Evolutionary conservation across 805 yeast species (phyloP), one percentile per base, ranked within the genome.

Genomic region (Candida sphagnicola): DNA sequence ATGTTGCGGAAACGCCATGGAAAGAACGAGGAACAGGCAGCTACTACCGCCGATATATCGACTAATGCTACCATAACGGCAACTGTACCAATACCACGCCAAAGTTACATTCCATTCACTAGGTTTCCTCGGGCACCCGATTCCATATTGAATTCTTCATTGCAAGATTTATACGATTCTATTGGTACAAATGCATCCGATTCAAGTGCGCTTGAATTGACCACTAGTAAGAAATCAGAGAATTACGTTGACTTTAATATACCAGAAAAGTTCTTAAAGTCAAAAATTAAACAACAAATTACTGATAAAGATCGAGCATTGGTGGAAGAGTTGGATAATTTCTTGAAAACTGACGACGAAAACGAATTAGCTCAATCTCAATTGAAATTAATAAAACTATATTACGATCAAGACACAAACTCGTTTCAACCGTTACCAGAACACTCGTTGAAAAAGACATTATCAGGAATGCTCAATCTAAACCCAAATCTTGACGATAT

Each of bases 401-500:
- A 59, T 39, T 53, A 53, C 28, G 63, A 59, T 35, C 53, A 54
- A 35, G 57, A 55, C 35, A 45, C 61, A 12, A 54, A 54, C 37
- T 42, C 48, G 39, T 51, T 42, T 34, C 59, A 50, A 39, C 57
- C 51, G 6, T 36, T 57, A 18, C 62, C 63, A 4, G 69, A 62
- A 35, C 74, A 68, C 40, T 58, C 70, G 4, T 52, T 67, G 32
- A 65, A 62, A 37, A 59, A 54, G 39, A 56, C 70, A 4, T 49
- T 67, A 34, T 63, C 68, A 34, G 72, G 71, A 5, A 61, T 65
- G 65, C 53, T 65, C 25, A 60, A 59, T 25, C 44, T 62, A 37
- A 66, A 65, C 40, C 62, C 64, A 1, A 51, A 52, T 17, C 50
- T 67, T 37, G 54, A 58, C 19, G 61, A 59, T 33, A 55, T 68